Percentiles rank a stretch among this genome's conserved stretches.
These are phyloP conservation scores for Casuarina equisetifolia DNA, from an alignment of 306 rosid species.

Conservation along the genomic window DNA sequence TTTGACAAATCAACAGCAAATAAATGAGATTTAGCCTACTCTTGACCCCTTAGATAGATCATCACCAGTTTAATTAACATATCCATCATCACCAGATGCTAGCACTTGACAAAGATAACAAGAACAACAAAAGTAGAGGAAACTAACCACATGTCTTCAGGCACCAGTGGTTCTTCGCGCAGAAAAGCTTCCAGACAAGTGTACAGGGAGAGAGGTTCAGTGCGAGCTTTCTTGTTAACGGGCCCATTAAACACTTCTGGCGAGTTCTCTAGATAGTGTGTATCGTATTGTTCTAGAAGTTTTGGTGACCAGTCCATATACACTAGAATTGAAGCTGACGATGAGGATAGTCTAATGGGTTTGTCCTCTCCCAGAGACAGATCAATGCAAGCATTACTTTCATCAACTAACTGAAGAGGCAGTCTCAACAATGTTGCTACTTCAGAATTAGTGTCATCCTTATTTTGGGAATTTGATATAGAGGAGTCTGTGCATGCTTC, in stretches of 20 bases:
- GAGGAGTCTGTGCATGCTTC: slow-evolving; percentile 38
- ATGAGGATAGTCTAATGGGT: slow-evolving; percentile 52
- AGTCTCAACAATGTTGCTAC: slow-evolving; percentile 39
- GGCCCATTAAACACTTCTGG: slow-evolving; percentile 90
- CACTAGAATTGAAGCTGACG: slow-evolving; percentile 52
- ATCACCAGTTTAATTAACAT: background rate
- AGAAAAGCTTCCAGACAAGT: slow-evolving; percentile 95
- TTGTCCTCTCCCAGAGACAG: slow-evolving; percentile 78
- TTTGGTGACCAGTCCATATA: slow-evolving; percentile 84
- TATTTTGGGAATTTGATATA: slow-evolving; percentile 44
- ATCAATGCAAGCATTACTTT: slow-evolving; percentile 70
- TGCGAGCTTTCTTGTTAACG: slow-evolving; percentile 84
- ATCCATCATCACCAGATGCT: background rate
- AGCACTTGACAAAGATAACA: background rate
- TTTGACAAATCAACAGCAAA: background rate
- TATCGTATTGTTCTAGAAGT: slow-evolving; percentile 72
- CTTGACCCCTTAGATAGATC: background rate
- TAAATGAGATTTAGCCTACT: background rate
- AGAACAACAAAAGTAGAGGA: slow-evolving; percentile 21
- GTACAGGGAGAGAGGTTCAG: slow-evolving; percentile 91
- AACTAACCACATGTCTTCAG: slow-evolving; percentile 99
- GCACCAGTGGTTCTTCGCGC: slow-evolving; percentile 97
- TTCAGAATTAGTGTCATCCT: slow-evolving; percentile 50
- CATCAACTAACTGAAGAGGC: slow-evolving; percentile 78
- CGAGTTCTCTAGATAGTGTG: slow-evolving; percentile 64